Conservation (phyloP, 345 rosid species). For the Acer saccharum region DNA sequence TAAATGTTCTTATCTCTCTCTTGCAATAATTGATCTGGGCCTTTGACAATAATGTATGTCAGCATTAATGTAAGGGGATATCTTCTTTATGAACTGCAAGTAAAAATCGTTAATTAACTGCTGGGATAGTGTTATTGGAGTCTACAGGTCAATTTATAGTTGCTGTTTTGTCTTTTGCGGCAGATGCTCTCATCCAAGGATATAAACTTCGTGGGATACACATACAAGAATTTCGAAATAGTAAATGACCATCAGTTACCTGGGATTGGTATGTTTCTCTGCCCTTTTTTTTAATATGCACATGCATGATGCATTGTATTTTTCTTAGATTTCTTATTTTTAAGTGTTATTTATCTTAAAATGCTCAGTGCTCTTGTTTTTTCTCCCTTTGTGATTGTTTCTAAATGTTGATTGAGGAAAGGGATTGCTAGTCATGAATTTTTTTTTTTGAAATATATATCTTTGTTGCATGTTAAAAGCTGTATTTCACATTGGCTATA, state of each 20-base stretch:
- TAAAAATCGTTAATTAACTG: background rate
- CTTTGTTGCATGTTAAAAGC: background rate
- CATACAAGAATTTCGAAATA: conserved; percentile 95
- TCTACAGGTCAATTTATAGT: background rate
- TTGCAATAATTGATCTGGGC: background rate
- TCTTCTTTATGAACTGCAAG: background rate
- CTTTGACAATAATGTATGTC: background rate
- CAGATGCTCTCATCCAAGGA: conserved; percentile 99
- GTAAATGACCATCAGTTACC: conserved; percentile 85
- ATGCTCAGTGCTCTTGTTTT: background rate
- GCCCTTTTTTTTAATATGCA: conserved; percentile 5
- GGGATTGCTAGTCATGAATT: background rate
- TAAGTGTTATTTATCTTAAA: conserved; percentile 19
- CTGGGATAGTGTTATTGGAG: background rate
- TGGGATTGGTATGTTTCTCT: conserved; percentile 70
- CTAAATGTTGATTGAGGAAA: background rate
- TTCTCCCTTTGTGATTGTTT: conserved; percentile 8
- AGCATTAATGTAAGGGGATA: background rate
- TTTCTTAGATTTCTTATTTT: background rate
- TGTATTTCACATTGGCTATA: background rate
- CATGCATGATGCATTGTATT: background rate
- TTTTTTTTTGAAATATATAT: background rate
- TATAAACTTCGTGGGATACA: conserved; percentile 94
- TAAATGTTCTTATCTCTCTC: background rate
- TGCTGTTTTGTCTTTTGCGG: conserved; percentile 14